Base-by-base conservation (phyloP, 306 rosid genomes). In the Lablab purpureus region DNA sequence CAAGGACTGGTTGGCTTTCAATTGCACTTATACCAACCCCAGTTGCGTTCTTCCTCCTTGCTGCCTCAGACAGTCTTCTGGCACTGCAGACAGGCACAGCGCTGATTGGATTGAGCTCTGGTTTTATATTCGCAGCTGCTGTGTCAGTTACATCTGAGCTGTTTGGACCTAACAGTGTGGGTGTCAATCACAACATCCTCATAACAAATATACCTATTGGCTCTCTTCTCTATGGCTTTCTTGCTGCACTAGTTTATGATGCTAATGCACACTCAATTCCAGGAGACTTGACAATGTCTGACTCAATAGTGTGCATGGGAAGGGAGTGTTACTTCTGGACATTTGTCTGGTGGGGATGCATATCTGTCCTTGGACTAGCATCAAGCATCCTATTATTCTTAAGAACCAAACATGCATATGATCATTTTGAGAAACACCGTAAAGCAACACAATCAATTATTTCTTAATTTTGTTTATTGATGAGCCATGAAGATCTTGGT, bases 121-220 rank as follows among this genome's bases (percentile, higher is more conserved):
- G 99, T n/a, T 95, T 92, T 87, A 92, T 95, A 79, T 95, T 92
- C 43, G 95, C 99, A 1, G 98, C 97, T 2, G 98, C 99, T 0
- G 97, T 95, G n/a, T 91, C 98, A 10, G 84, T 95, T 27, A 95
- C 99, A 4, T 89, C 99, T 0, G 99, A 95, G 84, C 88, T 95
- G 36, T 95, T 95, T 67, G 99, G 99, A 58, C 99, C 99, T 0
- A 88, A 88, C 79, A 91, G 87, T 34, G 80, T 91, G 11, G 87
- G 97, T 1, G 97, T 95, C 11, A 95, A 95, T 78, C 99, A 95
- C 91, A 95, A 95, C 86, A 87, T 95, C 45, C 84, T 95, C 79
- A 92, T 95, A 65, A 95, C 97, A 43, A 95, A 95, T 71, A 95
- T 95, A 74, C 97, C 99, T 5, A 76, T 92, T 3, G 99, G 99